Base-by-base conservation (phyloP, 2,329 filamentous ascomycete genomes). In the Penicillium sp. region DNA sequence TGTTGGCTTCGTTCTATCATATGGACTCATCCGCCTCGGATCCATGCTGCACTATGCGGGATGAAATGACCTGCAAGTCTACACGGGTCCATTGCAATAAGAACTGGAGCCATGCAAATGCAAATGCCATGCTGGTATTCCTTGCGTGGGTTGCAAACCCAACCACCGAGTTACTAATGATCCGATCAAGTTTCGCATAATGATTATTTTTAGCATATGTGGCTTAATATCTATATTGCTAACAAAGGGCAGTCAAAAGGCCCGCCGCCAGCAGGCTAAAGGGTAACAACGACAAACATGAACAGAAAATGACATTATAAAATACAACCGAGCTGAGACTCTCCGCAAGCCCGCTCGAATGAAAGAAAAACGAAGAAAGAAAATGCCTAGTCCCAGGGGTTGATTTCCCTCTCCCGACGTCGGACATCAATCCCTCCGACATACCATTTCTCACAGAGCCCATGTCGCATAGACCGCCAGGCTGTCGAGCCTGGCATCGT, bases 271-370 rank as follows among this genome's bases (percentile, higher is more conserved):
- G 64, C 61, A 64, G 61, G 58, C 58, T 54, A 37, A 49, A 53
- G 55, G 60, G 55, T 67, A 63, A 59, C 62, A 67, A 65, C 56
- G 56, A 66, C 65, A 67, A 67, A 62, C 57, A 67, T 65, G 59
- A 65, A 66, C 65, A 60, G 59, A 65, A 67, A 56, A 62, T 65
- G 61, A 63, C 49, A 50, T 62, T 66, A 67, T 66, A 67, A 37
- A 67, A 65, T 67, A 67, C 65, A 67, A 58, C 56, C 62, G 58
- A 55, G 51, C 37, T 45, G 39, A 55, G 50, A 39, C 54, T 56
- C 46, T 48, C 49, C 61, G 45, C 59, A 52, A 61, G 54, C 43
- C 44, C 43, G 48, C 44, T 50, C 54, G 51, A 46, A 50, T 63
- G 56, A 58, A 60, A 60, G 46, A 47, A 53, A 55, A 60, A 57